phyloP scores from a whole-genome alignment of 2,329 filamentous ascomycete genomes.

The Diplocarpon rosae region DNA sequence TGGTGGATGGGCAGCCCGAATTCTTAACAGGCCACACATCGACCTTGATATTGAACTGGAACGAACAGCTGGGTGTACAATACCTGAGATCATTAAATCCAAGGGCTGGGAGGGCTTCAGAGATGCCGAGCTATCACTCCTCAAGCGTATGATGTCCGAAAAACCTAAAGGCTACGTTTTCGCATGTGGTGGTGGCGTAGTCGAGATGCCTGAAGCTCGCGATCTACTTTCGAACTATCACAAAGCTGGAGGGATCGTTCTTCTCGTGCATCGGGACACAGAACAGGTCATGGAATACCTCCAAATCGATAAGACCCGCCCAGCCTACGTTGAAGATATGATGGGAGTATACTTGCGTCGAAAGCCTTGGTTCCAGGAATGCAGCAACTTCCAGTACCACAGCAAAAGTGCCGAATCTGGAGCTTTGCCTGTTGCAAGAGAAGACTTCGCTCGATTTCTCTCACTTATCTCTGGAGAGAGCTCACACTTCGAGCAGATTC shows the following conservation, averaged over 20 bases:
- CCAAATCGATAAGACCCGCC: slow-evolving; percentile 76
- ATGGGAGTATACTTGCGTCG: slow-evolving; percentile 81
- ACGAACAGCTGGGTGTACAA: slow-evolving; percentile 57
- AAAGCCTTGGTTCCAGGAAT: slow-evolving; percentile 81
- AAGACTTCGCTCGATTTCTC: slow-evolving; percentile 66
- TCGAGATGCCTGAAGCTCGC: slow-evolving; percentile 73
- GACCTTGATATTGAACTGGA: slow-evolving; percentile 88
- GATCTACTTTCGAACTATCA: slow-evolving; percentile 64
- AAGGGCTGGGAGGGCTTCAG: slow-evolving; percentile 86
- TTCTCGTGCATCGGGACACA: slow-evolving; percentile 81
- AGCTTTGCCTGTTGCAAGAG: slow-evolving; percentile 25
- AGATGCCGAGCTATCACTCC: slow-evolving; percentile 61
- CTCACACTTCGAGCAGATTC: slow-evolving; percentile 42
- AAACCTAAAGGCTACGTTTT: slow-evolving; percentile 70
- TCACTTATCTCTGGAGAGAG: slow-evolving; percentile 54
- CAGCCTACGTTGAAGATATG: slow-evolving; percentile 88
- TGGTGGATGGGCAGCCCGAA: slow-evolving; percentile 70
- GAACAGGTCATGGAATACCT: slow-evolving; percentile 83
- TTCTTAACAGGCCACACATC: slow-evolving; percentile 65
- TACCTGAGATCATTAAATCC: slow-evolving; percentile 72
- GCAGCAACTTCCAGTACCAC: slow-evolving; percentile 90
- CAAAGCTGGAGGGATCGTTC: slow-evolving; percentile 67
- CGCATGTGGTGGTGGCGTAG: slow-evolving; percentile 87
- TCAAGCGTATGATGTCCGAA: slow-evolving; percentile 64
- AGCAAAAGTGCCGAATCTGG: slow-evolving; percentile 48